Evolutionary conservation across 2,329 filamentous ascomycete species (phyloP).

Genomic region (Cercospora citrullina): DNA sequence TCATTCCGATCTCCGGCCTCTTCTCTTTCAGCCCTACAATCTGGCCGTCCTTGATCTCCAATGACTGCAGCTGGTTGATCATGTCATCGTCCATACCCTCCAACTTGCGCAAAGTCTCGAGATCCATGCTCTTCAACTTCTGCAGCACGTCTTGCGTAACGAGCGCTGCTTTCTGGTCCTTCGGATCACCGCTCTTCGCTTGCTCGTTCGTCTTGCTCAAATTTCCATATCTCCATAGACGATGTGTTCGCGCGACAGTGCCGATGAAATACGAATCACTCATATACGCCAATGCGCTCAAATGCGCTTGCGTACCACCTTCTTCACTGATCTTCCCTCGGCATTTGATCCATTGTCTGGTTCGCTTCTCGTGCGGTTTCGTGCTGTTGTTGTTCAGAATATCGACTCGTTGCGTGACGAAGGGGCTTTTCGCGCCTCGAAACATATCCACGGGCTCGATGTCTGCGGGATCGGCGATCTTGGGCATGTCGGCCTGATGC

Average conservation of each 20-base stretch:
- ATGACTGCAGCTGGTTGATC: constrained; percentile 50
- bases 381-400: constrained; percentile 56
- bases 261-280: constrained; percentile 87
- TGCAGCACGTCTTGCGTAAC: constrained; percentile 46
- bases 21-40: constrained; percentile 54
- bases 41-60: constrained; percentile 41
- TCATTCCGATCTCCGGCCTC: constrained; percentile 72
- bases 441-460: constrained; percentile 40
- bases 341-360: constrained; percentile 69
- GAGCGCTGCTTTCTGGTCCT: constrained; percentile 23
- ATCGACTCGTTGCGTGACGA: constrained; percentile 58
- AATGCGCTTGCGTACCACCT: constrained; percentile 76
- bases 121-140: constrained; percentile 48
- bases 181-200: constrained; percentile 9
- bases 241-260: constrained; percentile 78
- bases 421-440: constrained; percentile 50
- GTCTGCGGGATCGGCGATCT: constrained; percentile 45
- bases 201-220: constrained; percentile 25
- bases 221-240: constrained; percentile 69
- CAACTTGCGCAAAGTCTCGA: constrained; percentile 45
- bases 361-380: constrained; percentile 65
- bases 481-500: constrained; percentile 62
- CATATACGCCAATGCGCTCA: constrained; percentile 89
- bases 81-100: constrained; percentile 53
- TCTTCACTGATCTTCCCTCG: constrained; percentile 70